Base-by-base conservation (phyloP, 2,329 filamentous ascomycete genomes). In the Ascochyta lentis region DNA sequence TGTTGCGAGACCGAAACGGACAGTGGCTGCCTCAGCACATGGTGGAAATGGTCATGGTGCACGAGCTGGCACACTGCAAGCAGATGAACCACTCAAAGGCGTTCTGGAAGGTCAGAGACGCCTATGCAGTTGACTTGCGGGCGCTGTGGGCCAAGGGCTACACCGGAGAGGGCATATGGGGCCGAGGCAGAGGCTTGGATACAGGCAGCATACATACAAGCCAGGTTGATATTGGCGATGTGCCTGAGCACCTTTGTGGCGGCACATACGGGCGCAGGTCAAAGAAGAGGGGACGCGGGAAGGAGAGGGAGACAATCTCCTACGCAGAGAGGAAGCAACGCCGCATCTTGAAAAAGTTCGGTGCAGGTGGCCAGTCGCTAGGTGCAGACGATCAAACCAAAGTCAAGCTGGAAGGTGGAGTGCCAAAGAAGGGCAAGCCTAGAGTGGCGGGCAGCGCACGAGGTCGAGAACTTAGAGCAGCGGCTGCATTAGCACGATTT, bases 11-110 rank as follows among this genome's bases (percentile, higher is more conserved):
- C 0, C 83, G 82, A 0, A 79, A 83, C 79, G 81, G 80, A 7
- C 64, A 73, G 55, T 96, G 92, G 92, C 79, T 96, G 22, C 89
- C 90, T 0, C 92, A 95, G 69, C 81, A 86, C 58, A 92, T 92
- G 69, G 90, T 96, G 15, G 90, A 95, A 76, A 94, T 95, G 90
- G 91, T 96, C 63, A 96, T 96, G 92, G 93, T 96, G 86, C 92
- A 96, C 72, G 91, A 95, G 69, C 80, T 96, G 27, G 91, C 91
- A 3, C 91, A 96, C 74, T 93, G 90, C 81, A 89, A 91, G 74
- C 89, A 96, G 72, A 96, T 96, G 92, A 96, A 96, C 73, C 92
- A 96, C 72, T 89, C 87, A 1, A 83, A 85, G 51, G 86, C 85
- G 2, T 96, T 96, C 68, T 96, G 92, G 91, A 83, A 84, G 9